A percentile compares a stretch with the other conserved stretches of the same genome.
Evolutionary conservation across 139 green algal species (phyloP).

Genomic region (Picochlorum sp.): DNA sequence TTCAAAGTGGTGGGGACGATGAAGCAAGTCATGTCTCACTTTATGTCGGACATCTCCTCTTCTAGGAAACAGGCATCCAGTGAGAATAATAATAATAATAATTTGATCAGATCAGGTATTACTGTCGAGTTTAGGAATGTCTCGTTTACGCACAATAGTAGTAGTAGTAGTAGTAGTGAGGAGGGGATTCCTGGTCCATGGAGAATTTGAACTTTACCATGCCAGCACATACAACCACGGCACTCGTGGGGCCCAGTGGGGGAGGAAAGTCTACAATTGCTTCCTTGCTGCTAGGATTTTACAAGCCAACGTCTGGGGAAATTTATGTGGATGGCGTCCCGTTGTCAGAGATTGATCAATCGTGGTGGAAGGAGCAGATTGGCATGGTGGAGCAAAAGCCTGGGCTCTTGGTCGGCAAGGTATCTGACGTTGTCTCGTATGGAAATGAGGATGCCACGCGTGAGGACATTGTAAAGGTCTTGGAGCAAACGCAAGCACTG

Average conservation of each 20-base stretch:
- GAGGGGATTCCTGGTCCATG: conserved; percentile 10
- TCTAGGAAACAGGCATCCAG: no score
- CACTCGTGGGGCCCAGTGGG: conserved; percentile 60
- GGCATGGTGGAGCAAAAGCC: conserved; percentile 53
- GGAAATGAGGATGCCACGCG: conserved; percentile 15
- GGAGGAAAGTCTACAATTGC: conserved; percentile 88
- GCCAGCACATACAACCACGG: conserved; percentile 36
- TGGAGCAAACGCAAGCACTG: conserved; percentile 49
- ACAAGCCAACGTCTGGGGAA: conserved; percentile 49
- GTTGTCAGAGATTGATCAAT: conserved; percentile 53
- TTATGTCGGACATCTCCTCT: background rate
- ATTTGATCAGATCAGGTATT: conserved; percentile 4
- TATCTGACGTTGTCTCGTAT: conserved; percentile 49
- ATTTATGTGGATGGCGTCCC: conserved; percentile 75
- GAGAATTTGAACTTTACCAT: conserved; percentile 32
- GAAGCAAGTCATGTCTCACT: conserved; percentile 9
- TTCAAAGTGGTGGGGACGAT: conserved; percentile 5
- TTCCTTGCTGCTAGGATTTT: conserved; percentile 82
- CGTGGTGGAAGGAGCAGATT: conserved; percentile 38
- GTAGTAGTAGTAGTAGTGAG: no score
- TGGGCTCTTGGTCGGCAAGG: conserved; percentile 37
- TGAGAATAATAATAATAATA: no score
- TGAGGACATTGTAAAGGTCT: conserved; percentile 37
- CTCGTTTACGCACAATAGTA: conserved; percentile 17
- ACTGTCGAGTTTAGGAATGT: conserved; percentile 18